These are phyloP conservation scores for Syzygium jambos DNA, from an alignment of 345 rosid species.

Conservation along the genomic window DNA sequence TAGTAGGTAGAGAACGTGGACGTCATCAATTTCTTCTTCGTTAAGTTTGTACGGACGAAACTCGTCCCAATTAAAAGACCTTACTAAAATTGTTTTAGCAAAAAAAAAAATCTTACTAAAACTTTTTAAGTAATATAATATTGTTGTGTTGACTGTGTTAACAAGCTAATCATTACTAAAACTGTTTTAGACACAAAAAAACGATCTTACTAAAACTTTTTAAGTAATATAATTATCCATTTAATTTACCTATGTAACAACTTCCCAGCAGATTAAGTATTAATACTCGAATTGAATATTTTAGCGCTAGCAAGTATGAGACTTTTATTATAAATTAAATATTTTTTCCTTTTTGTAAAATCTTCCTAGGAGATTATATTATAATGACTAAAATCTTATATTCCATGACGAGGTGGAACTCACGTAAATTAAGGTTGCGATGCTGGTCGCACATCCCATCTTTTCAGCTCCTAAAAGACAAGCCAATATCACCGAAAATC, in stretches of 20 bases:
- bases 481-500: too few relatives aligned
- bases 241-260: background rate
- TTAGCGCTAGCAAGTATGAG: background rate
- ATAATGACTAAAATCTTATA: too few relatives aligned
- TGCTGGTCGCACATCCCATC: background rate
- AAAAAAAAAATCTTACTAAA: background rate
- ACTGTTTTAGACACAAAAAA: background rate
- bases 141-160: too few relatives aligned
- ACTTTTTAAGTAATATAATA: too few relatives aligned
- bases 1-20: background rate
- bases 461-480: too few relatives aligned
- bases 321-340: background rate
- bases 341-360: background rate
- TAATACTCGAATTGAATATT: background rate
- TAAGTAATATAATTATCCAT: background rate
- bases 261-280: background rate
- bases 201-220: background rate
- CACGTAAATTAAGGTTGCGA: background rate
- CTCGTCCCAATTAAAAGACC: background rate
- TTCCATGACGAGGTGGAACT: background rate
- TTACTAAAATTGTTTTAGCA: background rate
- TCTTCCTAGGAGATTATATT: background rate
- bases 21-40: background rate
- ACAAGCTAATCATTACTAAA: too few relatives aligned
- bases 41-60: background rate